Percentiles rank a stretch among this genome's conserved stretches.
These are phyloP conservation scores for Mycena filopes DNA, from an alignment of 768 basidiomycete species.

Conservation along the genomic window DNA sequence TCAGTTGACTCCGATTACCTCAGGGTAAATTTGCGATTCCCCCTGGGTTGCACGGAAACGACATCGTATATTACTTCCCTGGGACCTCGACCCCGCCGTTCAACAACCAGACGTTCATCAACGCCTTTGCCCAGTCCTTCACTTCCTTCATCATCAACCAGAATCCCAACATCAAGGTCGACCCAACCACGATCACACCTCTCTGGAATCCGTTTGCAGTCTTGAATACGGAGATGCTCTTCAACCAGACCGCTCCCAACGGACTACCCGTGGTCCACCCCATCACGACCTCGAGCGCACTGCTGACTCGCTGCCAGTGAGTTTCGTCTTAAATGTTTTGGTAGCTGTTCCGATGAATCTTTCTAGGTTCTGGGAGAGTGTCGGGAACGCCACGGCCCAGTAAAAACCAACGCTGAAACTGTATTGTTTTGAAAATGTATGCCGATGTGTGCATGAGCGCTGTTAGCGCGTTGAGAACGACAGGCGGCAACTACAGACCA, in stretches of 20 bases:
- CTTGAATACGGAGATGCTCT: conserved; percentile 17
- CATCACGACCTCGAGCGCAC: background rate
- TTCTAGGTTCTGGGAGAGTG: conserved; percentile 22
- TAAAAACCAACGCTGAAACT: background rate
- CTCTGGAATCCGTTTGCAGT: background rate
- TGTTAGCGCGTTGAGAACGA: too few species aligned
- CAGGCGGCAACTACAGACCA: too few species aligned
- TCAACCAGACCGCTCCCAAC: conserved; percentile 13
- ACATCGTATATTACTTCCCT: conserved; percentile 43
- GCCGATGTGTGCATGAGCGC: too few species aligned
- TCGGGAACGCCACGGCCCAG: conserved; percentile 1
- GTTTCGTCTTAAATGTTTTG: background rate
- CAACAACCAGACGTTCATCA: conserved; percentile 20
- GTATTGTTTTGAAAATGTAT: too few species aligned
- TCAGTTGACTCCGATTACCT: background rate
- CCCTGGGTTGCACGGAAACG: conserved; percentile 39
- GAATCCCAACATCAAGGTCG: conserved; percentile 4
- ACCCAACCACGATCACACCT: conserved; percentile 15
- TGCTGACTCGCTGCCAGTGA: conserved; percentile 16
- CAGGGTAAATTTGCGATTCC: conserved; percentile 45
- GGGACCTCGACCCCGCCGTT: conserved; percentile 16
- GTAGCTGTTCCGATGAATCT: too few species aligned
- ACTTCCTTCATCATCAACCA: conserved; percentile 1
- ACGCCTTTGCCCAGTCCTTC: conserved; percentile 24
- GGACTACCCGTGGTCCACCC: conserved; percentile 8